A percentile compares a stretch with the other conserved stretches of the same genome.
Evolutionary conservation across 345 rosid species (phyloP).

Genomic region (Laguncularia racemosa): DNA sequence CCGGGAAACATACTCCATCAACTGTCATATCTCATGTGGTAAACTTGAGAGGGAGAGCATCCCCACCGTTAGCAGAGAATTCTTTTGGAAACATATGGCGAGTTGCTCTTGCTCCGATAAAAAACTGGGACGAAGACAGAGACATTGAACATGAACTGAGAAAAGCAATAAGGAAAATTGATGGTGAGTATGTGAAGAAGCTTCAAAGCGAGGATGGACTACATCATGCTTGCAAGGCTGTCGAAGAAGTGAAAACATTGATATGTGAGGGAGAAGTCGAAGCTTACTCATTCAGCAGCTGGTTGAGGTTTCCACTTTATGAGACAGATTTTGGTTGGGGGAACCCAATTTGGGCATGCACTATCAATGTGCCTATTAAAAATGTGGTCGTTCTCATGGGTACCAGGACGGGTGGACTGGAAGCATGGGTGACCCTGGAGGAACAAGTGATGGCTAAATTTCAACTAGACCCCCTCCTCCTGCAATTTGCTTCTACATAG

Average conservation of each 20-base stretch:
- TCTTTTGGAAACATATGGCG: constrained; percentile 7
- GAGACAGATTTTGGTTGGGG: constrained; percentile 25
- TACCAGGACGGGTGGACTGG: constrained; percentile 15
- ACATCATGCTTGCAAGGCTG: constrained; percentile 1
- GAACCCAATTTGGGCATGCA: constrained; percentile 10
- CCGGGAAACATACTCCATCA: neutral
- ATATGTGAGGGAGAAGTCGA: constrained; percentile 13
- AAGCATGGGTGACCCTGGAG: constrained; percentile 13
- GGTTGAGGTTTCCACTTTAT: constrained; percentile 14
- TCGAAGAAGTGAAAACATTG: neutral
- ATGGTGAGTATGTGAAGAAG: constrained; percentile 16
- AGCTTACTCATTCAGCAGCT: constrained; percentile 14
- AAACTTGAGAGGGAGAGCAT: constrained; percentile 15
- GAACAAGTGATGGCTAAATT: constrained; percentile 24
- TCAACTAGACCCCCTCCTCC: constrained; percentile 12
- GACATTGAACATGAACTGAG: constrained; percentile 6
- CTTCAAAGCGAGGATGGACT: constrained; percentile 14
- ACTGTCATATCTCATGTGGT: constrained; percentile 10
- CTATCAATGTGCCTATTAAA: neutral
- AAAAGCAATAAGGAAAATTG: constrained; percentile 18
- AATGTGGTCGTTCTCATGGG: constrained; percentile 14
- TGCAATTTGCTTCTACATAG: neutral
- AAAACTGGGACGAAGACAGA: constrained; percentile 2
- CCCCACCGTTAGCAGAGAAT: constrained; percentile 3
- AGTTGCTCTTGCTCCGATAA: constrained; percentile 2